Base-by-base conservation (phyloP, 2,329 filamentous ascomycete genomes). In the Cercospora berteroae region DNA sequence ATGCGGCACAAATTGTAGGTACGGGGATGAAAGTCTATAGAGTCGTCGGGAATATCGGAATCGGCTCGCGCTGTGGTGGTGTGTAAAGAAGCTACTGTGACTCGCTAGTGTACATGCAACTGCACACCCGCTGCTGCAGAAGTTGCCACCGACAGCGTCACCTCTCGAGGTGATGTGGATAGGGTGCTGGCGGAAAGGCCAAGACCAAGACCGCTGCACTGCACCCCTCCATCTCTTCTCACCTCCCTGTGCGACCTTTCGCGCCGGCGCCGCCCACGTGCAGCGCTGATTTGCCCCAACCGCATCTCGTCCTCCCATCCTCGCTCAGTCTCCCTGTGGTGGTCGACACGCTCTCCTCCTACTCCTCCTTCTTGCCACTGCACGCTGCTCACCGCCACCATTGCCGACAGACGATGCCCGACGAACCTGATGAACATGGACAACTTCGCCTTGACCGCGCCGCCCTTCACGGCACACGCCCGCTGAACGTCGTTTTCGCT, bases 401-500 rank as follows among this genome's bases (percentile, higher is more conserved):
- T 50, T n/a, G 18, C 42, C 50, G n/a, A 55, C 50, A 63, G 55
- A 67, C 31, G 29, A 42, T 52, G 44, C 60, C 63, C 39, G 39
- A 58, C 59, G 63, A 68, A 25, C 20, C 63, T 39, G 57, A 58
- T 25, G 63, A 66, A 25, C 29, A 63, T 23, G 50, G 50, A 27
- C 44, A 20, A 20, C 58, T 57, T 8, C 63, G 39, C 58, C 61
- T 60, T 16, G 4, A 58, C 29, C 55, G 27, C 55, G 7, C 44
- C 52, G 44, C 23, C 36, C 64, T 57, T 18, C 55, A 64, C 42
- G 57, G 36, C 60, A 69, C 29, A n/a, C 69, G 71, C 52, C 66
- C 74, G 62, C 73, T 78, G 61, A 76, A 78, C 50, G 72, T 79
- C 18, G 63, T 79, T 44, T 77, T 79, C 65, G 77, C 74, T n/a